Conservation (phyloP, 225 moss, liverwort and hornwort genomes). For the Thuidium tamariscinum region DNA sequence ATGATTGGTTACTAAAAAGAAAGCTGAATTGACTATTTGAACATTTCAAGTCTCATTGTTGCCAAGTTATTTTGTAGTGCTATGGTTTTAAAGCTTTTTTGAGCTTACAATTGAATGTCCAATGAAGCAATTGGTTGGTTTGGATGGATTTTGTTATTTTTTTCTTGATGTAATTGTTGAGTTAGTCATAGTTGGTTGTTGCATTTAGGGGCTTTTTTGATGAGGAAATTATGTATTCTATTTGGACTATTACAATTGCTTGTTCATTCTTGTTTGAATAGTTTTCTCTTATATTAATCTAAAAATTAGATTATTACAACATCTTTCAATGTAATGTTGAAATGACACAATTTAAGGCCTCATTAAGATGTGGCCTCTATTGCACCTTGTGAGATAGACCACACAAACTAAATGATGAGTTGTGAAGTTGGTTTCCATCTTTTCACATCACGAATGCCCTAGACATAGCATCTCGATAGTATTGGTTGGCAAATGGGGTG, state of each 20-base stretch:
- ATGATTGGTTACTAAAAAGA: background rate
- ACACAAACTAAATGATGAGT: background rate
- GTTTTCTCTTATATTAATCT: background rate
- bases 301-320: background rate
- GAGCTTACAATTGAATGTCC: background rate
- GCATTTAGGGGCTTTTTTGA: background rate
- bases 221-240: rapidly evolving
- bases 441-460: background rate
- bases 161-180: background rate
- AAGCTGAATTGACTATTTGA: background rate
- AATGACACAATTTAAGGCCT: background rate
- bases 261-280: background rate
- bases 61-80: rapidly evolving
- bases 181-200: background rate
- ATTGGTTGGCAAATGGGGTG: background rate
- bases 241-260: rapidly evolving
- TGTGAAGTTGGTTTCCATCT: rapidly evolving
- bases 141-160: rapidly evolving
- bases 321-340: background rate
- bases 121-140: background rate
- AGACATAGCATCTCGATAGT: rapidly evolving
- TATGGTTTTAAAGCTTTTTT: background rate
- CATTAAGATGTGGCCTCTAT: background rate
- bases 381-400: rapidly evolving
- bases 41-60: rapidly evolving